These are phyloP conservation scores for Pythium monospermum DNA, from an alignment of 352 stramenopile species.

Conservation along the genomic window DNA sequence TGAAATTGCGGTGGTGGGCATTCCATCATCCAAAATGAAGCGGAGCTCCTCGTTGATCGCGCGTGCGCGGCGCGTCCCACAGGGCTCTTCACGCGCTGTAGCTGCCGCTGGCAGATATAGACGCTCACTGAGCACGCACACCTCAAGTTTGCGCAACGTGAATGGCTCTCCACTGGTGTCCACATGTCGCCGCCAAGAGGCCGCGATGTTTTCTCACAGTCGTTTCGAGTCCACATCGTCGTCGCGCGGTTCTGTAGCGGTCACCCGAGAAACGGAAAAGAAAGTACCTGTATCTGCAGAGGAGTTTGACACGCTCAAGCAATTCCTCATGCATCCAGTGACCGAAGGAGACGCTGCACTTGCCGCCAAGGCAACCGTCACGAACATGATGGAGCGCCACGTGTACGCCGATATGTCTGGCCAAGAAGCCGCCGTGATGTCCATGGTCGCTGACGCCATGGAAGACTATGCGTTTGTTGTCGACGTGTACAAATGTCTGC, in stretches of 20 bases:
- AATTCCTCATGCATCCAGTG: conserved; percentile 44
- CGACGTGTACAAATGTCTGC: conserved; percentile 52
- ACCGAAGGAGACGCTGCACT: conserved; percentile 26
- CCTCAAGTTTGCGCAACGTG: conserved; percentile 1
- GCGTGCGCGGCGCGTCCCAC: conserved; percentile 9
- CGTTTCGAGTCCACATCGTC: conserved; percentile 3
- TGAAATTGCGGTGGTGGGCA: conserved; percentile 17
- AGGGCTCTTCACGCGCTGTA: not conserved
- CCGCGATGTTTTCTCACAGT: not conserved
- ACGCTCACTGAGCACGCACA: not conserved
- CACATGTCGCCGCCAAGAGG: not conserved
- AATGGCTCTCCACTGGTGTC: not conserved
- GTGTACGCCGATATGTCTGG: conserved; percentile 62
- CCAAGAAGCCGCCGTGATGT: conserved; percentile 71
- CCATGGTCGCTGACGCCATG: conserved; percentile 67
- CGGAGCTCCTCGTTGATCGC: conserved; percentile 11
- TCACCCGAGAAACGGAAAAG: not conserved
- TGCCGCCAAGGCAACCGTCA: conserved; percentile 40
- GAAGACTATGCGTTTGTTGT: conserved; percentile 49
- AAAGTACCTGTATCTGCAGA: conserved; percentile 29
- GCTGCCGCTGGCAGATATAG: not conserved
- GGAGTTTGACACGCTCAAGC: conserved; percentile 61
- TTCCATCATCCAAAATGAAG: conserved; percentile 6
- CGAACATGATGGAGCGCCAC: conserved; percentile 46
- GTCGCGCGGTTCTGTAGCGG: not conserved